Conservation (phyloP, 164 flowering plant genomes). For the Berberis vulgaris region DNA sequence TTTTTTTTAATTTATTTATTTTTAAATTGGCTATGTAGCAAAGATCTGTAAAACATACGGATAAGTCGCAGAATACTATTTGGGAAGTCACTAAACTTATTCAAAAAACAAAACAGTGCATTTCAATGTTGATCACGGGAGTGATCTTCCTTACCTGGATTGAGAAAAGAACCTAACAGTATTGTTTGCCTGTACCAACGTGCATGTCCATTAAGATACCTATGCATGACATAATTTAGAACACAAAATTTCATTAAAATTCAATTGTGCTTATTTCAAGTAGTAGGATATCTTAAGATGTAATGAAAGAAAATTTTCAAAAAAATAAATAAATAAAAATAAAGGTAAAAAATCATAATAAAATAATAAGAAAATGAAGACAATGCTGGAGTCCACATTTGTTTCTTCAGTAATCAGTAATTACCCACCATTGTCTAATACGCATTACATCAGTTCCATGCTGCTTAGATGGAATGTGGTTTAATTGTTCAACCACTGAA, state of each 20-base stretch:
- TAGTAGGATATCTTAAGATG: neutral
- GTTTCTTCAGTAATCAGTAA: neutral
- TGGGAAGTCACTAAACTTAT: too few species aligned
- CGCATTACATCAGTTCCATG: slow-evolving; percentile 87
- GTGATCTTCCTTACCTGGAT: slow-evolving; percentile 51
- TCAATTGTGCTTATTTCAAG: too few species aligned
- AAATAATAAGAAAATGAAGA: neutral
- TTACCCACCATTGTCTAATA: slow-evolving; percentile 67
- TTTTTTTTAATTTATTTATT: too few species aligned
- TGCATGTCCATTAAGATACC: slow-evolving; percentile 83
- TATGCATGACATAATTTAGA: slow-evolving; percentile 13
- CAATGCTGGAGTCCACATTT: too few species aligned
- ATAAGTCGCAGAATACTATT: too few species aligned
- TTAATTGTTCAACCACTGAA: slow-evolving; percentile 55
- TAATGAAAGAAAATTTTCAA: too few species aligned
- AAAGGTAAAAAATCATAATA: neutral
- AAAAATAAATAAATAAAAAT: too few species aligned
- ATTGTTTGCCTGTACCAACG: slow-evolving; percentile 78
- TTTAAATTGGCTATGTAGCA: too few species aligned
- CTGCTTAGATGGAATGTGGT: slow-evolving; percentile 59
- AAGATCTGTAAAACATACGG: too few species aligned
- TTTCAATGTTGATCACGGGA: neutral
- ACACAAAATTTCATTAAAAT: slow-evolving; percentile 1
- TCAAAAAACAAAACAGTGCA: neutral
- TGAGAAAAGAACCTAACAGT: slow-evolving; percentile 52